Evolutionary conservation across 495 filamentous ascomycete species (phyloP), one percentile per base, ranked within the genome.

Genomic region (Tuber brumale): DNA sequence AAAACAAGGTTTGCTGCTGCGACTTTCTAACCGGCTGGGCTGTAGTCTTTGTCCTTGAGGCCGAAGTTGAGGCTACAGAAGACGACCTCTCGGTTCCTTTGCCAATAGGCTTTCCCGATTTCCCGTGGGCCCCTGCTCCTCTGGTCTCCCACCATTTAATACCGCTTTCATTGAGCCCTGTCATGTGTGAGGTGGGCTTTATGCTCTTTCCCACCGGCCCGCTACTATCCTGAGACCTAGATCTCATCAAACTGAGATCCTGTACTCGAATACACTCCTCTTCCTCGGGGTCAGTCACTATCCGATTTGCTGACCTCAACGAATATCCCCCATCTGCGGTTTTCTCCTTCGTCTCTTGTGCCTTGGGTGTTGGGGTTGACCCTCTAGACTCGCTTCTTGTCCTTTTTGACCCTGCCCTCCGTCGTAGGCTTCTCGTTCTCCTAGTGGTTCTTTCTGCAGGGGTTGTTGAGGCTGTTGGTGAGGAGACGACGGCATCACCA

Each of bases 261-360:
- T 79, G 78, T 77, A 80, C 78, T 66, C 79, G 77, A 80, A 80
- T 80, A 74, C 78, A 80, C 31, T 80, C 78, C 75, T 79, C 78
- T 74, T 80, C 78, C 66, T 80, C 78, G 61, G 73, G 78, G 71
- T 79, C 79, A 73, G 66, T 79, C 41, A 44, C 12, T 43, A 39
- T 71, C 27, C n/a, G 74, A 44, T 71, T 48, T 71, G 69, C 74
- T 70, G 74, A 31, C 37, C 76, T 69, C 78, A 80, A 75, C 73
- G 75, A 44, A 76, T 80, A 73, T 39, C 46, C 78, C 73, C 66
- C 73, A 79, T 80, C 77, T 14, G 70, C 73, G 69, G 77, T 73
- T 51, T 71, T 46, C 74, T 46, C 71, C 39, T 57, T 72, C 48
- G 45, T 45, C 23, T 31, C 43, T 44, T 57, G 42, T 31, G 45